phyloP scores from a whole-genome alignment of 306 rosid species.

The Astragalus glycyphyllos region DNA sequence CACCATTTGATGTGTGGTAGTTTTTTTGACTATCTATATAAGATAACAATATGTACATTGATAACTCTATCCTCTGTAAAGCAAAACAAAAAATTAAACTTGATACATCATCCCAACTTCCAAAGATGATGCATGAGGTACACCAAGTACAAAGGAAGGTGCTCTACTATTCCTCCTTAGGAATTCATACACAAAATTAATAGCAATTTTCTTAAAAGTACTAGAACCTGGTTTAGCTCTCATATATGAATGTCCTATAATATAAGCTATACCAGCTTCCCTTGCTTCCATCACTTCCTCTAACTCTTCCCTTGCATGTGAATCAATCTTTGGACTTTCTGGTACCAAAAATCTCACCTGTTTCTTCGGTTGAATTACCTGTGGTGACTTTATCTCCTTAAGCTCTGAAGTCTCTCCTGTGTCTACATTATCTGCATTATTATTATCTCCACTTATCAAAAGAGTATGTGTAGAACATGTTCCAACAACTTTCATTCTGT shows the following conservation, averaged over 20 bases:
- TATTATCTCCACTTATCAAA: slow-evolving; percentile 48
- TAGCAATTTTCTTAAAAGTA: slow-evolving; percentile 61
- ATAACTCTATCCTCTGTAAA: slow-evolving; percentile 26
- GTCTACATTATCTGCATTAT: slow-evolving; percentile 24
- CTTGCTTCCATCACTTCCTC: slow-evolving; percentile 80
- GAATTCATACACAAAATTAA: slow-evolving; percentile 78
- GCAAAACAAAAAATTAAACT: slow-evolving; percentile 51
- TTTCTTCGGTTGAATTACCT: slow-evolving; percentile 54
- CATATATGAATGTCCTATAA: slow-evolving; percentile 79
- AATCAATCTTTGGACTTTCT: slow-evolving; percentile 71
- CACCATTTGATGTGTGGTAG: neutral
- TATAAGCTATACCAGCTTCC: slow-evolving; percentile 86
- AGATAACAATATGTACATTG: slow-evolving; percentile 52
- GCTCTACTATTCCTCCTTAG: slow-evolving; percentile 83
- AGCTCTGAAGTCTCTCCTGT: slow-evolving; percentile 48
- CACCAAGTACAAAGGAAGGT: slow-evolving; percentile 55
- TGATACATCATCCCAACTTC: slow-evolving; percentile 95
- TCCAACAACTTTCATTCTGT: slow-evolving; percentile 73
- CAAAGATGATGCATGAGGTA: slow-evolving; percentile 76
- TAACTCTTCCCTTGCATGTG: slow-evolving; percentile 58
- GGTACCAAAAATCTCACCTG: slow-evolving; percentile 82
- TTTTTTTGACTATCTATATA: slow-evolving; percentile 37
- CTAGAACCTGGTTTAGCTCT: slow-evolving; percentile 85
- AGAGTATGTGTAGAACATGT: slow-evolving; percentile 62
- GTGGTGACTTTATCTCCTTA: slow-evolving; percentile 68